These are phyloP conservation scores for Eutrema japonicum DNA, from an alignment of 345 rosid genomes.

Conservation along the genomic window DNA sequence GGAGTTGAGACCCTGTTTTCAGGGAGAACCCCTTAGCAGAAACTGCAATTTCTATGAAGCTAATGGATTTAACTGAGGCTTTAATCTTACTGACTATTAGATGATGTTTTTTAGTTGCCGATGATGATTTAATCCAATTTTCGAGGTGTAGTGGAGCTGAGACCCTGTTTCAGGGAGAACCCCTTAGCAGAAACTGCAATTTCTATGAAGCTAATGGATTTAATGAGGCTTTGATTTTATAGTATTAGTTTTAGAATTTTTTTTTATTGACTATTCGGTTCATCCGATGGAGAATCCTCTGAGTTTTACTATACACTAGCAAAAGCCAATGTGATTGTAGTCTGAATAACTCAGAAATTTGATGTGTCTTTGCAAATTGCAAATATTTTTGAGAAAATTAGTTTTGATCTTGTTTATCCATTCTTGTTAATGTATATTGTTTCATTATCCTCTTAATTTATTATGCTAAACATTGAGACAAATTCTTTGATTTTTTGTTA, in stretches of 20 bases:
- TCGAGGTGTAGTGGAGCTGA: slow-evolving; percentile 64
- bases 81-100: no score
- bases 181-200: slow-evolving; percentile 58
- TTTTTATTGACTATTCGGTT: no score
- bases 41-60: slow-evolving; percentile 48
- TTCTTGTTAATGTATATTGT: no score
- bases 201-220: slow-evolving; percentile 47
- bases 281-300: no score
- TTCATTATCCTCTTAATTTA: no score
- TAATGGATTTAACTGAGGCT: slow-evolving; percentile 59
- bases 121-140: slow-evolving; percentile 52
- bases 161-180: slow-evolving; percentile 67
- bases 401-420: no score
- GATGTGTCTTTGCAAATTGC: not conserved
- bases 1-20: slow-evolving; percentile 61
- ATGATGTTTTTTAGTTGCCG: slow-evolving; percentile 9
- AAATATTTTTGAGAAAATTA: no score
- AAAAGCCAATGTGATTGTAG: not conserved
- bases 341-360: slow-evolving; percentile 15
- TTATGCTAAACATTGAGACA: no score
- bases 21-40: slow-evolving; percentile 65
- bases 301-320: slow-evolving; percentile 16
- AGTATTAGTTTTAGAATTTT: no score
- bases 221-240: slow-evolving; percentile 44
- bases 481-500: no score